Percentiles rank a stretch among this genome's conserved stretches.
Evolutionary conservation across 352 stramenopile species (phyloP).

Genomic region (Aphanomyces cochlioides): DNA sequence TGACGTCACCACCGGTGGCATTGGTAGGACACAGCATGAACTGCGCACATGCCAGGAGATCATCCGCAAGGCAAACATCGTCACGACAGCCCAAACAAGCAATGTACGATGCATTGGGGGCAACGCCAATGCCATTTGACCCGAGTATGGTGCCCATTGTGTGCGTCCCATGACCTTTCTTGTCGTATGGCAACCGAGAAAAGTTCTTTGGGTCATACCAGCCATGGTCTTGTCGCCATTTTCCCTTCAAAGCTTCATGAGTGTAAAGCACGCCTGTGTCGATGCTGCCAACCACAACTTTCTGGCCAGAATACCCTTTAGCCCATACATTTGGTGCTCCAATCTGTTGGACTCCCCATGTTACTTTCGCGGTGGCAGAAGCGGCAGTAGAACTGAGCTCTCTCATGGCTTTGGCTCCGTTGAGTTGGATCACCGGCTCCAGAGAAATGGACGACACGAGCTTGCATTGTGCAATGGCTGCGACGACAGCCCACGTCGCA

Average conservation of each 20-base stretch:
- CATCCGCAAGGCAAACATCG: conserved; percentile 27
- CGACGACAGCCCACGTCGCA: not conserved
- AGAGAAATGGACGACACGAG: not conserved
- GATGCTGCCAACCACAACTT: conserved; percentile 43
- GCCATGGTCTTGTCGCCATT: conserved; percentile 39
- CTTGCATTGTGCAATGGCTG: not conserved
- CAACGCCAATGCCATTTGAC: conserved; percentile 38
- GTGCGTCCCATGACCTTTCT: conserved; percentile 50
- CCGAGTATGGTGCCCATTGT: conserved; percentile 45
- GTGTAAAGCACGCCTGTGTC: conserved; percentile 43
- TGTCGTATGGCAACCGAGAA: conserved; percentile 38
- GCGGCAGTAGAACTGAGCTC: not conserved
- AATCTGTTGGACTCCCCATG: conserved; percentile 44
- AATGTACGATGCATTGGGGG: conserved; percentile 45
- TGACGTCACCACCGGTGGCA: conserved; percentile 43
- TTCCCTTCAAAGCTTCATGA: conserved; percentile 37
- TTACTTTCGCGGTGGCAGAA: conserved; percentile 20
- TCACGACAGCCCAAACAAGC: conserved; percentile 42
- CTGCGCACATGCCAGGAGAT: conserved; percentile 42
- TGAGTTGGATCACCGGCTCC: not conserved
- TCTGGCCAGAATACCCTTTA: conserved; percentile 37
- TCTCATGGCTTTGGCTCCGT: not conserved
- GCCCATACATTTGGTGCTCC: conserved; percentile 41
- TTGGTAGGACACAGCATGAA: conserved; percentile 59
- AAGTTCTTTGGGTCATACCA: conserved; percentile 44